Percentiles rank a stretch among this genome's conserved stretches.
Evolutionary conservation across 1,284 basidiomycete genomes (phyloP).

Genomic region (Tilletia indica): DNA sequence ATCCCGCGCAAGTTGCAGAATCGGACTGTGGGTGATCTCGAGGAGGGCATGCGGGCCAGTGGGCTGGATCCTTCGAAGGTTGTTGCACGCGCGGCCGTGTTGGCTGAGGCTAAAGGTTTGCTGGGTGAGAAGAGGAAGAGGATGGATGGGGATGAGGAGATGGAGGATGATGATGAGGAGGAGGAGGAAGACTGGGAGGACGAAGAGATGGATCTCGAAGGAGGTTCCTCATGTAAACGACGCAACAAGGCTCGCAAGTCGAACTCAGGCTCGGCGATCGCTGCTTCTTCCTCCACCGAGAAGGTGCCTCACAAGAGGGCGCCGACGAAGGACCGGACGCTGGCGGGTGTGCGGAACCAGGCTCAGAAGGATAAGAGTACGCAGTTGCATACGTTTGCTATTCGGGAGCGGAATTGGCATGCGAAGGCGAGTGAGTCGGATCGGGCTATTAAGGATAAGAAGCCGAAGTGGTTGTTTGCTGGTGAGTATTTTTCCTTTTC

Average conservation of each 20-base stretch:
- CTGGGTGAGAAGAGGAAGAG: slow-evolving; percentile 68
- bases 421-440: slow-evolving; percentile 52
- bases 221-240: slow-evolving; percentile 26
- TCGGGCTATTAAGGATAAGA: slow-evolving; percentile 50
- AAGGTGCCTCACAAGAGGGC: slow-evolving; percentile 22
- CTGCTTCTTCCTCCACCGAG: slow-evolving; percentile 34
- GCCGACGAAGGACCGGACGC: slow-evolving; percentile 45
- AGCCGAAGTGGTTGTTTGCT: slow-evolving; percentile 30
- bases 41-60: slow-evolving; percentile 74
- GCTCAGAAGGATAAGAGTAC: slow-evolving; percentile 48
- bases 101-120: slow-evolving; percentile 73
- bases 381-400: slow-evolving; percentile 40
- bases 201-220: slow-evolving; percentile 53
- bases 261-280: slow-evolving; percentile 63
- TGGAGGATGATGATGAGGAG: slow-evolving; percentile 58
- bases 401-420: slow-evolving; percentile 47
- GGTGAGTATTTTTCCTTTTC: neutral
- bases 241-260: slow-evolving; percentile 60
- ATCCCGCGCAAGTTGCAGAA: slow-evolving; percentile 72
- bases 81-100: slow-evolving; percentile 77
- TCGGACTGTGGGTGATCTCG: slow-evolving; percentile 83
- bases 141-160: slow-evolving; percentile 48
- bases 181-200: slow-evolving; percentile 45
- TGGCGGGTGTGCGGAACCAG: slow-evolving; percentile 43
- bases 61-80: slow-evolving; percentile 86